Conservation (phyloP, 2,329 filamentous ascomycete genomes). For the Ascochyta koolunga region DNA sequence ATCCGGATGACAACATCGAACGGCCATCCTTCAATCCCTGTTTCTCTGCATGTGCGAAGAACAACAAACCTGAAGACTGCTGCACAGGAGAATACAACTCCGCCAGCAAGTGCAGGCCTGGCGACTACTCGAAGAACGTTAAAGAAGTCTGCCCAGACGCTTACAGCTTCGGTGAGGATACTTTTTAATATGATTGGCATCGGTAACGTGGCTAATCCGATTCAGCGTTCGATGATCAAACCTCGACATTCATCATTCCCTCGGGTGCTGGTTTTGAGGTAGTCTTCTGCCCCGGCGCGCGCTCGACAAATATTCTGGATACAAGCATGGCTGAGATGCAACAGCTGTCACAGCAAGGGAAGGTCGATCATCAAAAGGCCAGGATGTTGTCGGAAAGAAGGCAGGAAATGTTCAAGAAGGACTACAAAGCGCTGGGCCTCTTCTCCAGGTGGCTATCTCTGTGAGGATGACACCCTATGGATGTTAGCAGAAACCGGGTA, state of each 20-base stretch:
- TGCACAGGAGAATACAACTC: constrained; percentile 73
- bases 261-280: constrained; percentile 78
- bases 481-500: neutral
- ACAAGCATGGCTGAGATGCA: constrained; percentile 45
- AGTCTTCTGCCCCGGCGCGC: constrained; percentile 72
- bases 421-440: constrained; percentile 10
- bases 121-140: constrained; percentile 70
- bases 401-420: constrained; percentile 26
- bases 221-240: constrained; percentile 62
- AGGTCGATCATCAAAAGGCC: constrained; percentile 35
- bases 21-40: constrained; percentile 79
- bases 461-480: neutral
- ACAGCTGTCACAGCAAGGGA: constrained; percentile 40
- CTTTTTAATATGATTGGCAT: constrained; percentile 11
- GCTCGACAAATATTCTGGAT: constrained; percentile 57
- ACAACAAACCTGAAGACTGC: constrained; percentile 71
- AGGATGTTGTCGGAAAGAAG: constrained; percentile 24
- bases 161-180: constrained; percentile 73
- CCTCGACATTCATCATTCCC: constrained; percentile 63
- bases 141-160: constrained; percentile 83
- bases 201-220: neutral
- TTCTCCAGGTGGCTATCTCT: constrained; percentile 11
- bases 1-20: constrained; percentile 75
- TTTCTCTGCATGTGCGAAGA: constrained; percentile 75
- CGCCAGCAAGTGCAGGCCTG: constrained; percentile 68